Evolutionary conservation across 352 stramenopile genomes (phyloP), one percentile per base, ranked within the genome.

Genomic region (Globisporangium echinulatum): DNA sequence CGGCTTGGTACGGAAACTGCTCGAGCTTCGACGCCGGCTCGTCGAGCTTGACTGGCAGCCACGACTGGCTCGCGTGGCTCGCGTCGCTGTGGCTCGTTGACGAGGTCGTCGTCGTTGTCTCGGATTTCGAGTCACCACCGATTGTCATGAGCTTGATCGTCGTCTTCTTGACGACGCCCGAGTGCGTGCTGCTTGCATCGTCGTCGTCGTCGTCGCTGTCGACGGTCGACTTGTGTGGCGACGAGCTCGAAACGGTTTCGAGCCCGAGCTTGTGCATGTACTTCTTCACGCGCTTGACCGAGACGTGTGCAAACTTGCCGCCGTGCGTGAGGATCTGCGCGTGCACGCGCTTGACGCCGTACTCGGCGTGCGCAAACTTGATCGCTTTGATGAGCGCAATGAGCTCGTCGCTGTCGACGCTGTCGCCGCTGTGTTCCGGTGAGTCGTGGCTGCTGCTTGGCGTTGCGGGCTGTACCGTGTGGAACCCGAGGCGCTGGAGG

Each of bases 181-280:
- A 33, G 46, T n/a, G 17, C 46, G 46, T 46, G 33, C 38, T 44
- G 43, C 40, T 36, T 48, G 58, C n/a, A 5, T 56, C 56, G 8
- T 59, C 51, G 46, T 59, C 63, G 37, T 64, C 66, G 14, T 65
- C 50, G 19, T 59, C 40, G 46, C 59, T 63, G 42, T 64, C 66
- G 15, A 63, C 50, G n/a, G 56, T 37, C 59, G 39, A 49, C 9
- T 48, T 33, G 55, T 54, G 49, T n/a, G 33, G 58, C 6, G 58
- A 57, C 33, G 58, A 52, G 5, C 52, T 19, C 8, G 59, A 66
- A 17, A 66, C 67, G 25, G 70, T 74, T 36, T 72, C 74, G 56
- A 93, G 72, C 5, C 82, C 83, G 53, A 95, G 64, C 60, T 91
- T 93, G 63, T 90, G 82, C 72, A 95, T 75, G 63, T 89, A 93